These are phyloP conservation scores for Calamus simplicifolius DNA, from an alignment of 176 grass and related monocot genomes.

Conservation along the genomic window DNA sequence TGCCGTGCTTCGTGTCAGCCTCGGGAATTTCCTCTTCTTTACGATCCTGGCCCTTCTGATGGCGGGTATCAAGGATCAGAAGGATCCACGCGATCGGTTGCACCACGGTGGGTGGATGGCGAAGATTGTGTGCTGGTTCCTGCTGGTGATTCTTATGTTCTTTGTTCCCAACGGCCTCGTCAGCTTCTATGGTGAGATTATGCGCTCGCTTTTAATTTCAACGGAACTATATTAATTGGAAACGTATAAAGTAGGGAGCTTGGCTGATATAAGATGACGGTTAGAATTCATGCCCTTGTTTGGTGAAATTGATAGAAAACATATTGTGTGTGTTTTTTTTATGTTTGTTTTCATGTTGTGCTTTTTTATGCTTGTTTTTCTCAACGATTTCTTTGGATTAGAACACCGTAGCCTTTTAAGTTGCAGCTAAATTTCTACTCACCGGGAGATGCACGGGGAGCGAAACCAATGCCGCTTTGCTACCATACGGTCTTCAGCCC, in stretches of 20 bases:
- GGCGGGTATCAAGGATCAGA: slow-evolving; percentile 98
- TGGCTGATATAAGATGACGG: not conserved
- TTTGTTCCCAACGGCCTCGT: slow-evolving; percentile 89
- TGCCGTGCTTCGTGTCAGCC: slow-evolving; percentile 91
- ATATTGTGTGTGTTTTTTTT: too few species aligned
- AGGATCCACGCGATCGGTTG: slow-evolving; percentile 86
- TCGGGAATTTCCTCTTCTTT: slow-evolving; percentile 98
- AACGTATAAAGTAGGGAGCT: not conserved
- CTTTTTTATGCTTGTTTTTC: not conserved
- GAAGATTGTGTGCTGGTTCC: slow-evolving; percentile 88
- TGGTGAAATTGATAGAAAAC: too few species aligned
- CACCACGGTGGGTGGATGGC: slow-evolving; percentile 98
- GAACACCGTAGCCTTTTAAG: too few species aligned
- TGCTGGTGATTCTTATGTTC: slow-evolving; percentile 91
- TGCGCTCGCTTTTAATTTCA: too few species aligned
- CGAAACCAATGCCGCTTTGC: too few species aligned
- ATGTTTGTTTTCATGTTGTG: not conserved
- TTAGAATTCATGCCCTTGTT: too few species aligned
- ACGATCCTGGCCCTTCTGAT: slow-evolving; percentile 85
- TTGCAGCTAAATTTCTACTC: too few species aligned
- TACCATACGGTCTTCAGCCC: too few species aligned
- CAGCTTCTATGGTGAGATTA: slow-evolving; percentile 75
- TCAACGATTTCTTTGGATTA: not conserved
- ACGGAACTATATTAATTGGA: too few species aligned
- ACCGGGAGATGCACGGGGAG: too few species aligned